Conservation (phyloP, 768 basidiomycete genomes). For the Phylloporus rhodoxanthus region DNA sequence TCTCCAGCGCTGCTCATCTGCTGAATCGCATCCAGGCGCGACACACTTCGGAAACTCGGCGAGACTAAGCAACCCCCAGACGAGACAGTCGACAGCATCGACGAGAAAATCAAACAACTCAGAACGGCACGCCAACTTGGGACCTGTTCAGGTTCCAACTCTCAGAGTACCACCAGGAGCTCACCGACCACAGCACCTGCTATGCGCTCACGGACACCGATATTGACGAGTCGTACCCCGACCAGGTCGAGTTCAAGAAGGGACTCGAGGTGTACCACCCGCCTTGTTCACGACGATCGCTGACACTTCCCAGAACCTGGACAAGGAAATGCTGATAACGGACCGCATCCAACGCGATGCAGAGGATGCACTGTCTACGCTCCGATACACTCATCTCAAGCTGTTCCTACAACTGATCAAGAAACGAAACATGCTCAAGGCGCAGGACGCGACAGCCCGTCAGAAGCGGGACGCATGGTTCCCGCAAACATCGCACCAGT, state of each 20-base stretch:
- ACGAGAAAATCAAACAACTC: slow-evolving; percentile 26
- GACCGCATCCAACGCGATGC: slow-evolving; percentile 19
- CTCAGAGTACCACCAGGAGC: slow-evolving; percentile 30
- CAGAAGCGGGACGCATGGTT: slow-evolving; percentile 29
- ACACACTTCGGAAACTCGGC: slow-evolving; percentile 21
- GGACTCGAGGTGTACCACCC: slow-evolving; percentile 19
- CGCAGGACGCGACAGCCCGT: slow-evolving; percentile 19
- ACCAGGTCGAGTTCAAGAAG: slow-evolving; percentile 23
- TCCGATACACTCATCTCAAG: slow-evolving; percentile 30
- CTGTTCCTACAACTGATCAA: slow-evolving; percentile 15
- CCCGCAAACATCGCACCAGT: slow-evolving; percentile 26
- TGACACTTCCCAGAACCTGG: slow-evolving; percentile 15
- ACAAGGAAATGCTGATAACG: slow-evolving; percentile 13
- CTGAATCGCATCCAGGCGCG: slow-evolving; percentile 9
- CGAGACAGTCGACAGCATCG: slow-evolving; percentile 26
- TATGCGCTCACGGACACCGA: slow-evolving; percentile 26
- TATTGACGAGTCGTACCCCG: slow-evolving; percentile 21
- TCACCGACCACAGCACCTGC: slow-evolving; percentile 23
- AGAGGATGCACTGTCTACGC: slow-evolving; percentile 25
- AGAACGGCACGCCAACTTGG: slow-evolving; percentile 25
- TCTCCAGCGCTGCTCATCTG: not conserved
- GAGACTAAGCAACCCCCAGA: not conserved
- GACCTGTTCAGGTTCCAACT: slow-evolving; percentile 27
- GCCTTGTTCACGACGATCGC: not conserved
- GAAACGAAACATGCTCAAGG: slow-evolving; percentile 9